Evolutionary conservation across 129 eudicot genomes (phyloP), one percentile per base, ranked within the genome.

Genomic region (Scalesia atractyloides): DNA sequence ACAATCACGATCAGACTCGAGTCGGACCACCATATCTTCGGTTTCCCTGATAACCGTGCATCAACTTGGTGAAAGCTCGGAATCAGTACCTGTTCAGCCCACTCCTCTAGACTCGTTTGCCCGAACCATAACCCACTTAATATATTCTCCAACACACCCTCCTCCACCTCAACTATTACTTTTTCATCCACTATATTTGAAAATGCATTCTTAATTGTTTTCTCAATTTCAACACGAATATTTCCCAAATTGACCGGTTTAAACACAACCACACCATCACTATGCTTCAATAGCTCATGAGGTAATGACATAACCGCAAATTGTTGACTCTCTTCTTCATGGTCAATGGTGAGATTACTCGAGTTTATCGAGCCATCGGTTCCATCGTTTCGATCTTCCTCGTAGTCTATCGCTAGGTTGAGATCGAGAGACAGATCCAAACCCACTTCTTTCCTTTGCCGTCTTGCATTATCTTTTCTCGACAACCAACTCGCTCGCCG

Each of bases 51-150:
- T 24, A 78, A n/a, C 13, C 59, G 58, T 12, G 63, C 33, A 7
- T 76, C 82, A n/a, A 82, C 69, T 63, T 84, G 82, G 1, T 72
- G 83, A 58, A 88, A 80, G 69, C 84, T 81, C 5, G 96, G 92
- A 3, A 70, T 64, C 54, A 91, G 9, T 11, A 76, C 90, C 6
- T 76, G 77, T 47, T 87, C 91, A 0, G 84, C 79, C 98, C 96
- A 92, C 53, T 86, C 78, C 43, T 87, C 95, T 13, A 87, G 62
- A 15, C 88, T 70, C 0, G 81, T 76, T 63, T 80, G 78, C 33
- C 96, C 99, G 17, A 82, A 81, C 96, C 96, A 95, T 33, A 88
- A 59, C 17, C 97, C 99, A 0, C 88, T 86, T 22, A 86, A 30
- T 75, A 95, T 82, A 78, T 82, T 86, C 75, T 86, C 90, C 0